Evolutionary conservation across 352 stramenopile species (phyloP).

Genomic region (Globisporangium middletonii): DNA sequence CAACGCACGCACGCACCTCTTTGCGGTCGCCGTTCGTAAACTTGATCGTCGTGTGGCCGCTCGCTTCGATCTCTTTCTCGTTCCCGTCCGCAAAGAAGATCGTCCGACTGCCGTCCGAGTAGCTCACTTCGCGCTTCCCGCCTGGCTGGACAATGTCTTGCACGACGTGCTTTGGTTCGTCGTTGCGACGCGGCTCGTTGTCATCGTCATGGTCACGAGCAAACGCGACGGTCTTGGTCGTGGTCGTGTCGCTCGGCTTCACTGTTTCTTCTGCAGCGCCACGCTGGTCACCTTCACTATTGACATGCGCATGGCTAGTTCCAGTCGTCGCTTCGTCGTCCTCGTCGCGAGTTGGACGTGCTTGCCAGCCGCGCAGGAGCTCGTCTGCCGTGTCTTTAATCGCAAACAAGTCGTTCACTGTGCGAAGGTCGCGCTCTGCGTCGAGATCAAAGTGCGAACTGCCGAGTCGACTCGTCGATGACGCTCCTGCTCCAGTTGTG

Average conservation of each 20-base stretch:
- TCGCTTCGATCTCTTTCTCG: constrained; percentile 87
- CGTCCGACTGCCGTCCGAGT: constrained; percentile 54
- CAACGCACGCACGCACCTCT: constrained; percentile 35
- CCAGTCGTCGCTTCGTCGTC: background rate
- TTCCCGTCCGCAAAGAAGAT: constrained; percentile 92
- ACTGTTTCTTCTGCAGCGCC: too few species aligned
- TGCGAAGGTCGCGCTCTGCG: constrained; percentile 17
- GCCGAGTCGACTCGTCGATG: background rate
- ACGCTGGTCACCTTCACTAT: background rate
- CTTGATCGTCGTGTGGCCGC: constrained; percentile 85
- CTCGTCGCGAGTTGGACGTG: background rate
- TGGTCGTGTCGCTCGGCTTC: background rate
- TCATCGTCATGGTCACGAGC: background rate
- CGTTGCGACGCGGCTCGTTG: too few species aligned
- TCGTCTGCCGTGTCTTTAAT: constrained; percentile 35
- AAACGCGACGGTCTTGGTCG: background rate
- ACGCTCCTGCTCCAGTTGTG: background rate
- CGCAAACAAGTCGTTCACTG: constrained; percentile 31
- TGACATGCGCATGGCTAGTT: background rate
- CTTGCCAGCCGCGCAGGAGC: constrained; percentile 29
- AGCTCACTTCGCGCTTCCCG: constrained; percentile 57
- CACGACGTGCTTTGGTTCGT: constrained; percentile 9
- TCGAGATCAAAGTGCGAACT: constrained; percentile 9
- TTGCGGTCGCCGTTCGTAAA: constrained; percentile 97
- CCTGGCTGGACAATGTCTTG: constrained; percentile 47